phyloP scores from a whole-genome alignment of 176 grass and related monocot genomes.

The Melocanna baccifera region DNA sequence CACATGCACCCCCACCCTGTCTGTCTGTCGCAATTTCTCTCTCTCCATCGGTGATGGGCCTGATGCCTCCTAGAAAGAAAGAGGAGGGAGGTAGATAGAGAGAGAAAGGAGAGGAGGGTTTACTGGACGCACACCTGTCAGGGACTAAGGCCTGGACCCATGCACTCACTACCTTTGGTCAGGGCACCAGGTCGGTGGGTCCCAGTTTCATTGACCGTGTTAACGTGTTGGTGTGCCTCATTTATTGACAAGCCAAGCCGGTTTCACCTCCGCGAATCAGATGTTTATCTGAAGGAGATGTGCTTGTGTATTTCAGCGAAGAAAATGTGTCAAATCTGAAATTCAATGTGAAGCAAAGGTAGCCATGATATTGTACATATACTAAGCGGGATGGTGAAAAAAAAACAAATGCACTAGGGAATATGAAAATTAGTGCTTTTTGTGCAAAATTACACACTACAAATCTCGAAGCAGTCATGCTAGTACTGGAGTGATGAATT shows the following conservation, averaged over 20 bases:
- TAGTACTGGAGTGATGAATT: background rate
- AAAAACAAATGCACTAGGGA: too few species aligned
- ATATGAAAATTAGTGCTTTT: too few species aligned
- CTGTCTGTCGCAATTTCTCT: background rate
- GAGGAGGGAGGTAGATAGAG: background rate
- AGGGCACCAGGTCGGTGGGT: slow-evolving; percentile 27
- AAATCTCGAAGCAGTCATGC: too few species aligned
- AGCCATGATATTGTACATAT: too few species aligned
- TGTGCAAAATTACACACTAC: too few species aligned
- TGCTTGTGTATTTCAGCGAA: too few species aligned
- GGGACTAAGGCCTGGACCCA: slow-evolving; percentile 23
- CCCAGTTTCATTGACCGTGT: slow-evolving; percentile 36
- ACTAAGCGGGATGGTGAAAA: too few species aligned
- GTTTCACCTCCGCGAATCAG: background rate
- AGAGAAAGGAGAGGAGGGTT: background rate
- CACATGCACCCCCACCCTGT: background rate
- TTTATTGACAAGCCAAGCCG: background rate
- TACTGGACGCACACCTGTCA: slow-evolving; percentile 21
- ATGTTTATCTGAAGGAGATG: too few species aligned
- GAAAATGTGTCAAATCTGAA: background rate
- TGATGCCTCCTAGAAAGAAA: background rate
- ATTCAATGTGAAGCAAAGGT: background rate
- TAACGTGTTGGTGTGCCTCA: slow-evolving; percentile 9
- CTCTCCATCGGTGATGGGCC: background rate
- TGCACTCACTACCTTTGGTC: slow-evolving; percentile 30